Base-by-base conservation (phyloP, 352 stramenopile species). In the Pseudoperonospora humuli region DNA sequence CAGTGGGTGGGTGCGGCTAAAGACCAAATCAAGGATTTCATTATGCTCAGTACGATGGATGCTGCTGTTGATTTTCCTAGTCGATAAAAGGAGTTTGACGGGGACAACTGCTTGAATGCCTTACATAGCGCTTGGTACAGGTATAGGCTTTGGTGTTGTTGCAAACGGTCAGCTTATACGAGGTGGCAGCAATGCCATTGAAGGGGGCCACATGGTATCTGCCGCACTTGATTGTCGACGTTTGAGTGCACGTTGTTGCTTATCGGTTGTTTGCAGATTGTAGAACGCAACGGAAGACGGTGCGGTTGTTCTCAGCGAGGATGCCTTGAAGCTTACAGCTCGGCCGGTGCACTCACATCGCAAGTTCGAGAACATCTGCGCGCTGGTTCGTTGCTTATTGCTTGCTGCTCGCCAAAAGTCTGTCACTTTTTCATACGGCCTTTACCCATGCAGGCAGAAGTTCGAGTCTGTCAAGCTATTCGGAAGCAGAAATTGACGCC, bases 131-230 rank as follows among this genome's bases (percentile, higher is more conserved):
- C 62, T 92, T 15, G 80, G 80, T 5, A 92, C 77, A 2, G 80
- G 80, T 15, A 64, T 92, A 14, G 80, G 80, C 14, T 77, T 73
- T 52, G 70, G 80, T 11, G 54, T 86, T 23, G 68, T 92, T 28
- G 62, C 60, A 19, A 71, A 86, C 53, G 70, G 73, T 1, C 42
- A 80, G 20, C 61, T 93, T 15, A 64, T 93, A n/a, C 71, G 61
- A 13, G 80, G 80, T 23, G 75, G 70, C 13, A 73, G 55, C 11
- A 78, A 76, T 54, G 64, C 63, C 3, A 84, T 89, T 45, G 77
- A 93, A 73, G 80, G 77, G 17, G 80, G 80, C 1, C 80, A 93
- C 46, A 78, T 90, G 40, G 75, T 89, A 64, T 15, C n/a, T n/a
- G n/a, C n/a, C 14, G 26, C 35, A 39, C 13, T 48, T 43, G 3